A percentile compares a stretch with the other conserved stretches of the same genome.
phyloP scores from a whole-genome alignment of 495 filamentous ascomycete species.

The Corynascus novoguineensis region DNA sequence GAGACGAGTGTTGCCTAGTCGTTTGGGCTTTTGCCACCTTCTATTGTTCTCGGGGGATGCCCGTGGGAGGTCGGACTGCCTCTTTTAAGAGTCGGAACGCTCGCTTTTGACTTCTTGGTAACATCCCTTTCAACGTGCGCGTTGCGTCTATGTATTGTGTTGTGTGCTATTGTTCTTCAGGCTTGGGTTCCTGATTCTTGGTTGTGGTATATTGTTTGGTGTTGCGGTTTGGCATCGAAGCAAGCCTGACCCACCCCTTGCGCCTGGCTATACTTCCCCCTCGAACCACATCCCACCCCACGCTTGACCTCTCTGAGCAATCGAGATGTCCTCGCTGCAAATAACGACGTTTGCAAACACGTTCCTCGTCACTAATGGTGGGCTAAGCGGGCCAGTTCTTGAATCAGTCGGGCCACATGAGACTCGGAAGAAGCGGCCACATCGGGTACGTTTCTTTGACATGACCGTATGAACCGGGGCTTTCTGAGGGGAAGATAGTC shows the following conservation, averaged over 20 bases:
- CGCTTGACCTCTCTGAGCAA: background rate
- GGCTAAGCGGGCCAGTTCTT: constrained; percentile 10
- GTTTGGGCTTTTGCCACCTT: background rate
- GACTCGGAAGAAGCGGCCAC: constrained; percentile 21
- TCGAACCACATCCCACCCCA: background rate
- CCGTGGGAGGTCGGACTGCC: background rate
- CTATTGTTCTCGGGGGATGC: background rate
- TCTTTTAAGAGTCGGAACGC: background rate
- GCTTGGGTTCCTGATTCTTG: too few relatives aligned
- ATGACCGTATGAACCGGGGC: background rate
- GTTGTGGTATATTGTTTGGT: background rate
- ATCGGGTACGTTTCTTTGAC: constrained; percentile 17
- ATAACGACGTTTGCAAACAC: constrained; percentile 20
- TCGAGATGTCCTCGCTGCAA: background rate
- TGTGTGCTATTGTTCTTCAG: background rate
- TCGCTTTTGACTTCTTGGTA: constrained; percentile 1
- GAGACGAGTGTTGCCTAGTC: background rate
- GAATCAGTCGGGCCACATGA: constrained; percentile 20
- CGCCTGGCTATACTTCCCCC: background rate
- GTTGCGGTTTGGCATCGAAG: background rate
- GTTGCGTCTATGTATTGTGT: background rate
- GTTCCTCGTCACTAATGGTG: constrained; percentile 15
- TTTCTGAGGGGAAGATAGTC: background rate
- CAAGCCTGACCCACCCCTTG: background rate
- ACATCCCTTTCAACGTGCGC: too few relatives aligned